Percentiles rank a stretch among this genome's conserved stretches.
Evolutionary conservation across 148 eudicot genomes (phyloP).

Genomic region (Limonium bicolor): DNA sequence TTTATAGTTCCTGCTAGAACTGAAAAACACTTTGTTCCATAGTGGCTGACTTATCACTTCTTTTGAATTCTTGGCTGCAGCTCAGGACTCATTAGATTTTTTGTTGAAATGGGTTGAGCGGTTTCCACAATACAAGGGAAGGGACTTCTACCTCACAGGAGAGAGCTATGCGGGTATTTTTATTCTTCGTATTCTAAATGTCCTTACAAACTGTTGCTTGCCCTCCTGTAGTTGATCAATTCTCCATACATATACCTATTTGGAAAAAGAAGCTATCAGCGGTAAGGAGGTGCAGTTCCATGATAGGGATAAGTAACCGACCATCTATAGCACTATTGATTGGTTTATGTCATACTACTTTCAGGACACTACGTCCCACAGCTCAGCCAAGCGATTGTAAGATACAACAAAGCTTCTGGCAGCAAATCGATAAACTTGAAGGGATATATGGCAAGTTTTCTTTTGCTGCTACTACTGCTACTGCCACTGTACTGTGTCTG

Average conservation of each 20-base stretch:
- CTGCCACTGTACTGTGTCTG: too few species aligned
- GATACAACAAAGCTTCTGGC: constrained; percentile 34
- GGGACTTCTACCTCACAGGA: constrained; percentile 71
- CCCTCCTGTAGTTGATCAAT: neutral
- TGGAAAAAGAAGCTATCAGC: too few species aligned
- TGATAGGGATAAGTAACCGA: too few species aligned
- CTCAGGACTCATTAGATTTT: constrained; percentile 58
- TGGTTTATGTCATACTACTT: constrained; percentile 4
- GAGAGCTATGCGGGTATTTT: constrained; percentile 87
- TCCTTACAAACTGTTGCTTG: neutral
- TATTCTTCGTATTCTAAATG: neutral
- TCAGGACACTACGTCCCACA: constrained; percentile 97
- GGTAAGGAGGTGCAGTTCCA: too few species aligned
- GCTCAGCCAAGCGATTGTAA: constrained; percentile 82
- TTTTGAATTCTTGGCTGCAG: constrained; percentile 24
- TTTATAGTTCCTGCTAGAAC: neutral
- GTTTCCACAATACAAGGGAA: constrained; percentile 82
- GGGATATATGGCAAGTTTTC: constrained; percentile 74
- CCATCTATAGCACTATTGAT: too few species aligned
- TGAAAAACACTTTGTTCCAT: neutral
- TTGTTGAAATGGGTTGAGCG: constrained; percentile 67
- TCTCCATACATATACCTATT: neutral
- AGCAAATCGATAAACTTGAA: constrained; percentile 40
- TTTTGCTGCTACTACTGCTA: too few species aligned
- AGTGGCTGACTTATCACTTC: neutral